A percentile compares a stretch with the other conserved stretches of the same genome.
phyloP scores from a whole-genome alignment of 805 yeast genomes.

The Lachancea mirantina region DNA sequence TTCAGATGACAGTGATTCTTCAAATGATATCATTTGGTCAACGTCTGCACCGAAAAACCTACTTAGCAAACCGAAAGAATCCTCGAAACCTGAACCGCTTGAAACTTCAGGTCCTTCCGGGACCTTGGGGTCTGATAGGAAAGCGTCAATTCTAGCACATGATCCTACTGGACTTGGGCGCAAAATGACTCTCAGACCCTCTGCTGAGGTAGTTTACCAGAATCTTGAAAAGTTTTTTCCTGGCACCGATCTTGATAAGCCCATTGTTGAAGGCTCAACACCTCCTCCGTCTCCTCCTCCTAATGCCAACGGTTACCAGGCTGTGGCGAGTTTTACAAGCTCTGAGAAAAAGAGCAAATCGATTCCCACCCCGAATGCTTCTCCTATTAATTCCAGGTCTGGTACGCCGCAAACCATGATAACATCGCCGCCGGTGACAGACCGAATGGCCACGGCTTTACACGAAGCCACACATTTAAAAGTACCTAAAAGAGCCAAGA shows the following conservation, averaged over 20 bases:
- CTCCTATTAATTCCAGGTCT: conserved; percentile 15
- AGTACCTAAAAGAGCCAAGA: conserved; percentile 65
- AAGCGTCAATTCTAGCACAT: too few relatives aligned
- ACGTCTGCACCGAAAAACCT: too few relatives aligned
- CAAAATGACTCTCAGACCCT: conserved; percentile 79
- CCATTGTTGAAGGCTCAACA: conserved; percentile 67
- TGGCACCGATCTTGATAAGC: conserved; percentile 82
- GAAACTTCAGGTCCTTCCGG: not conserved
- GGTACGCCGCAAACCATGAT: conserved; percentile 29
- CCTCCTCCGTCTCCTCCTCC: conserved; percentile 50
- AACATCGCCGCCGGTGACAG: conserved; percentile 6
- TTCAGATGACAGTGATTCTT: conserved; percentile 19
- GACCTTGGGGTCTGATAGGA: too few relatives aligned
- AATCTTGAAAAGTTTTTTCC: conserved; percentile 92
- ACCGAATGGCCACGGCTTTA: too few relatives aligned
- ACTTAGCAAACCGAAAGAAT: too few relatives aligned
- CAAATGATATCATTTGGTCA: conserved; percentile 27
- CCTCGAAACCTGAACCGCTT: too few relatives aligned
- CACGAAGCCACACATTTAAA: conserved; percentile 7
- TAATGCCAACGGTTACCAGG: conserved; percentile 13
- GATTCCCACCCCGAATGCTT: conserved; percentile 13
- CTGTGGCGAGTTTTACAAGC: not conserved
- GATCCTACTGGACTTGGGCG: conserved; percentile 12
- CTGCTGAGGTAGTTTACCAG: conserved; percentile 87
- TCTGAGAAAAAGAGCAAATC: conserved; percentile 1